phyloP scores from a whole-genome alignment of 768 basidiomycete genomes.

The Xerocomellus chrysenteron region DNA sequence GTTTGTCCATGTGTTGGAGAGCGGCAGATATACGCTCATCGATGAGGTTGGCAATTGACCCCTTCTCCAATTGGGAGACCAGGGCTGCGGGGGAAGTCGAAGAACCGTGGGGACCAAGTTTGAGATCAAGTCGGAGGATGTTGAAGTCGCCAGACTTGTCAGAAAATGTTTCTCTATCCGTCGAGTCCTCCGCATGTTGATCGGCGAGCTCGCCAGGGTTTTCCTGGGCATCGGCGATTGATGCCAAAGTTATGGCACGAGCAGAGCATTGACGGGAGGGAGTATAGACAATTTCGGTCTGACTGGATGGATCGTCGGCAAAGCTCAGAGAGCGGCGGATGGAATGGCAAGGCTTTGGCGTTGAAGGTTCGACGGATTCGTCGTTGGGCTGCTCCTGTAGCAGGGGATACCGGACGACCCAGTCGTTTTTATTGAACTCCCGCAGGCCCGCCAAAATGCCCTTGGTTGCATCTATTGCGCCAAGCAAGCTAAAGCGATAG shows the following conservation, averaged over 20 bases:
- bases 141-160: constrained; percentile 65
- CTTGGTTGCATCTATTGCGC: constrained; percentile 74
- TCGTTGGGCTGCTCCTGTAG: constrained; percentile 48
- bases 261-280: constrained; percentile 48
- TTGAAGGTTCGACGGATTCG: constrained; percentile 26
- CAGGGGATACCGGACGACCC: constrained; percentile 88
- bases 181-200: constrained; percentile 21
- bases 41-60: constrained; percentile 88
- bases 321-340: constrained; percentile 76
- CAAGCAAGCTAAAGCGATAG: constrained; percentile 45
- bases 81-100: constrained; percentile 64
- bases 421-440: constrained; percentile 80
- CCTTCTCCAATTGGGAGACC: constrained; percentile 89
- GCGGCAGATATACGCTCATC: constrained; percentile 80
- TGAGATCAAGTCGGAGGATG: constrained; percentile 89
- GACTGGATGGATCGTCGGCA: constrained; percentile 72
- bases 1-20: constrained; percentile 76
- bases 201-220: constrained; percentile 10
- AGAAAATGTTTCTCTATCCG: constrained; percentile 39
- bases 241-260: constrained; percentile 59
- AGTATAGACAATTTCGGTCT: constrained; percentile 64
- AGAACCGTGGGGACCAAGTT: constrained; percentile 75
- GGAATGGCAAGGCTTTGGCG: constrained; percentile 37
- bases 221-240: constrained; percentile 48
- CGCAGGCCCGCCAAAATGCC: constrained; percentile 67